Evolutionary conservation across 2,329 filamentous ascomycete genomes (phyloP), one percentile per base, ranked within the genome.

Genomic region (Microdochium paspali): DNA sequence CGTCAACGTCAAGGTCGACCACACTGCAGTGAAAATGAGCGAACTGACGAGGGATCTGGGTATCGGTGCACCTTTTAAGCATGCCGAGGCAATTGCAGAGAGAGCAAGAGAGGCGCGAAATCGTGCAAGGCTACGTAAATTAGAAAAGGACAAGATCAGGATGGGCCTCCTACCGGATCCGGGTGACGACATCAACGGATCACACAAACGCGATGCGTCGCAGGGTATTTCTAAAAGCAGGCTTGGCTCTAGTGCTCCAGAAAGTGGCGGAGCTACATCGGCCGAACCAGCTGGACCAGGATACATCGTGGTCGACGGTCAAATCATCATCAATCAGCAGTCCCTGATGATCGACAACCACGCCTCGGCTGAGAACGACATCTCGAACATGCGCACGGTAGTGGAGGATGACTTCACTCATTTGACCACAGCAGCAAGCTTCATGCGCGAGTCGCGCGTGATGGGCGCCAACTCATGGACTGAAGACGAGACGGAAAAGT

Each of bases 361-460:
- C 59, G 35, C 35, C 35, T 40, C 35, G 6, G 81, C 81, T 25
- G 66, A 72, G 44, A 70, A 74, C 31, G 73, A 76, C 30, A 71
- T 77, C 47, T 52, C 54, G 7, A 62, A 66, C 10, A 62, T 74
- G 57, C 78, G 85, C 57, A 77, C 80, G 44, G 74, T 86, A 25
- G 85, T 89, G 56, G 86, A 91, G 61, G 84, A 89, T 66, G 85
- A 90, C 56, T 84, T 91, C 56, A 88, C 86, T 2, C 77, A 77
- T 18, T 74, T 82, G 46, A 79, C 86, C 53, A 93, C 82, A 18
- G 80, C 79, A 21, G 77, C 76, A 46, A 85, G 83, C 10, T 89
- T 82, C 65, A 73, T 78, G 61, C 72, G 55, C 68, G 69, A 23
- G 70, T 83, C 58, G 83, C 86, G 60, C 67, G 80, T 59, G 68